Base-by-base conservation (phyloP, 106 monocot genomes). In the Agapanthus africanus region DNA sequence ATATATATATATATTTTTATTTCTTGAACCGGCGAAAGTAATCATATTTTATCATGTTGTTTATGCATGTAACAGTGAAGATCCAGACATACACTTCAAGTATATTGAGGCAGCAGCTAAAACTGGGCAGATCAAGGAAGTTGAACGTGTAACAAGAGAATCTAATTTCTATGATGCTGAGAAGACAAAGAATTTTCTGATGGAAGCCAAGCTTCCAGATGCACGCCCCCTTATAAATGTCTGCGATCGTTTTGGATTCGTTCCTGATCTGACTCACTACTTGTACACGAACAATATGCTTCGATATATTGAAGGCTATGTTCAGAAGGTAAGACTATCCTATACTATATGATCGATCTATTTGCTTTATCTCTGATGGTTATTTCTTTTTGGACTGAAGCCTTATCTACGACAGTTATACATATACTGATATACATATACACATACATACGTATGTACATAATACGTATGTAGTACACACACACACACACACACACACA, bases 171-270 rank as follows among this genome's bases (percentile, higher is more conserved):
- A 94, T 82, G 93, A 94, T 47, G 61, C 93, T 42, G 90, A 94
- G 82, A 94, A 90, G 76, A 87, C 97, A 8, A 97, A 97, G 79
- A 97, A 92, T 67, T 92, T 97, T 70, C 71, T 97, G 28, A 97
- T 97, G 97, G 97, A 97, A 72, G 88, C 97, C 27, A 97, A 97
- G 52, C 87, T 97, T 74, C 97, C 97, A 27, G 97, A 97, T 83
- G 97, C 97, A 57, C 79, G 97, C 22, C 97, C 97, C 25, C 66
- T 99, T 65, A 90, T 94, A 40, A 94, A 94, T 79, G 94, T 94
- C 41, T 94, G 94, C 61, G 94, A 94, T 65, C 94, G 94, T 21
- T 90, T 90, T 83, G 87, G 87, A 67, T 94, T 87, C 70, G 87
- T 94, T 87, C 89, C 97, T 33, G 92, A 97, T 75, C 78, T 97